Evolutionary conservation across 768 basidiomycete genomes (phyloP).

Genomic region (Lanmaoa pseudosensibilis): DNA sequence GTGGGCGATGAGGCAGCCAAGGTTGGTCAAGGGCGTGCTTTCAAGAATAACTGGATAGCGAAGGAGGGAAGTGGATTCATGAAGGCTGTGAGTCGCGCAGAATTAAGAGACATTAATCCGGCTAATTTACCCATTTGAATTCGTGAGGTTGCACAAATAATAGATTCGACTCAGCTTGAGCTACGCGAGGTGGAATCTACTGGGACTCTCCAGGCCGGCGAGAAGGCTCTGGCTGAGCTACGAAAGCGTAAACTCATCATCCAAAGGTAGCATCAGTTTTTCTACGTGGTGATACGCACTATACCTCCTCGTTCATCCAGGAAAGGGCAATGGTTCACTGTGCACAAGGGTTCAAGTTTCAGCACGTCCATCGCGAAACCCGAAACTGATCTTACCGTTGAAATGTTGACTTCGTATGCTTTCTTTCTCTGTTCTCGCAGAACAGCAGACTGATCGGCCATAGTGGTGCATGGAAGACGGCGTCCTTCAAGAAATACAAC

Average conservation of each 20-base stretch:
- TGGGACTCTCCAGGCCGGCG: conserved; percentile 71
- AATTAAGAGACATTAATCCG: not conserved
- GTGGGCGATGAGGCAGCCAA: conserved; percentile 90
- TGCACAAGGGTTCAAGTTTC: conserved; percentile 82
- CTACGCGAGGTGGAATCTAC: conserved; percentile 70
- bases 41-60: conserved; percentile 95
- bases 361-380: conserved; percentile 89
- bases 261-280: conserved; percentile 58
- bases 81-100: conserved; percentile 62
- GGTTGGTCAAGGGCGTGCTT: conserved; percentile 92
- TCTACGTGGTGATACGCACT: not conserved
- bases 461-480: conserved; percentile 93
- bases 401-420: conserved; percentile 88
- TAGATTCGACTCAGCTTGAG: conserved; percentile 75
- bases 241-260: conserved; percentile 87
- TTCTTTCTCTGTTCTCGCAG: not conserved
- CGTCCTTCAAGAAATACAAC: conserved; percentile 97
- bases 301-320: conserved; percentile 40
- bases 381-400: conserved; percentile 94
- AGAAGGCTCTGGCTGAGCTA: conserved; percentile 82
- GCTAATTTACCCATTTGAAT: conserved; percentile 4
- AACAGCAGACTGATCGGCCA: not conserved
- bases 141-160: conserved; percentile 59
- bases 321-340: conserved; percentile 94
- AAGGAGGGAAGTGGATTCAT: conserved; percentile 90